Percentiles rank a stretch among this genome's conserved stretches.
Evolutionary conservation across 345 rosid species (phyloP).

Genomic region (Corchorus capsularis): DNA sequence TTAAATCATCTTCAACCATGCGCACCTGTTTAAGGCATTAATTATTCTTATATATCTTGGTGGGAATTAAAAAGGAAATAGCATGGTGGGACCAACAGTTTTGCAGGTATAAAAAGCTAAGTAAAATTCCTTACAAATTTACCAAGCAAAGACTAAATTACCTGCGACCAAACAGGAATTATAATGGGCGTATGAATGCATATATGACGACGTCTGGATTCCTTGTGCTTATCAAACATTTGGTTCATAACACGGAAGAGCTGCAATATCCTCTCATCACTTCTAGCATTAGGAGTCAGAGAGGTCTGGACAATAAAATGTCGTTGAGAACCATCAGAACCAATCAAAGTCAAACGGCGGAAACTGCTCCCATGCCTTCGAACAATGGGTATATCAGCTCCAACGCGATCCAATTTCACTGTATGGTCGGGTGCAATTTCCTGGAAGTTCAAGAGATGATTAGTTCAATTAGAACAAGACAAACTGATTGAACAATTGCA

Average conservation of each 20-base stretch:
- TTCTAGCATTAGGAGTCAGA: slow-evolving; percentile 97
- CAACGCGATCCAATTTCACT: slow-evolving; percentile 86
- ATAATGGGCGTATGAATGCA: slow-evolving; percentile 94
- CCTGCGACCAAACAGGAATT: slow-evolving; percentile 99
- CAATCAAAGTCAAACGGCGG: slow-evolving; percentile 91
- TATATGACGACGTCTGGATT: slow-evolving; percentile 88
- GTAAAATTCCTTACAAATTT: not conserved
- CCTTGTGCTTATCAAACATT: slow-evolving; percentile 99
- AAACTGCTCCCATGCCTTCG: slow-evolving; percentile 99
- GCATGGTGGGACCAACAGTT: not conserved
- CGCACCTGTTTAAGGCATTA: slow-evolving; percentile 58
- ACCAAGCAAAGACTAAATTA: slow-evolving; percentile 26
- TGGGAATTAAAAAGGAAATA: not conserved
- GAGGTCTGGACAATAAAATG: slow-evolving; percentile 99
- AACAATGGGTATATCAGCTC: slow-evolving; percentile 95
- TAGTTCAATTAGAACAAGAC: slow-evolving; percentile 20
- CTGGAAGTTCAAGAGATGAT: slow-evolving; percentile 41
- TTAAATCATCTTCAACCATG: slow-evolving; percentile 98
- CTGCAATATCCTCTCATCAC: slow-evolving; percentile 95
- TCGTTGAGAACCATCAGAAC: slow-evolving; percentile 94
- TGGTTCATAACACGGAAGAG: slow-evolving; percentile 98
- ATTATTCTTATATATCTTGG: not conserved
- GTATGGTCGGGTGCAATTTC: slow-evolving; percentile 96
- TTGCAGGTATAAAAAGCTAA: not conserved
- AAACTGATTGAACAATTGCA: not conserved